phyloP scores from a whole-genome alignment of 345 rosid species.

The Luvunga scandens region DNA sequence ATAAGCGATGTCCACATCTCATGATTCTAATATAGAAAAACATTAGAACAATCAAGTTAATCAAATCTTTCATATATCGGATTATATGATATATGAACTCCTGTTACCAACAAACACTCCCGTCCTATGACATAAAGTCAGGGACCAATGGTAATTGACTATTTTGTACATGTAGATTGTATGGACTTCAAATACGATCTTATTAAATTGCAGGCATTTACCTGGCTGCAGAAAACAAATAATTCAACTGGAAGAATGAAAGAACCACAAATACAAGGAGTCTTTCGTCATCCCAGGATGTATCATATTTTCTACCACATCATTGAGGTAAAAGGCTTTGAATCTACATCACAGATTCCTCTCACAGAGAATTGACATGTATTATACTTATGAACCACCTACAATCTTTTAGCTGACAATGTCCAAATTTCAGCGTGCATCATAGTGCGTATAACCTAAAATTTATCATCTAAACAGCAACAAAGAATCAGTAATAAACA shows the following conservation, averaged over 20 bases:
- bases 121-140: not conserved
- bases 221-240: not conserved
- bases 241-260: not conserved
- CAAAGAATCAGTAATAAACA: not conserved
- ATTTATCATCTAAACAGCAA: constrained; percentile 3
- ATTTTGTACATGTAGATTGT: not conserved
- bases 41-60: not conserved
- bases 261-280: not conserved
- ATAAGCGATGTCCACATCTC: not conserved
- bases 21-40: not conserved
- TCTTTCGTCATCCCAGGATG: not conserved
- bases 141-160: not conserved
- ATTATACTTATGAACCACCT: not conserved
- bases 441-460: not conserved
- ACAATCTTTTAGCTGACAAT: not conserved
- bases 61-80: not conserved
- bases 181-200: not conserved
- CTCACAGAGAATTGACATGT: not conserved
- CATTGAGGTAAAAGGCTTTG: not conserved
- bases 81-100: not conserved
- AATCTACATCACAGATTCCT: not conserved
- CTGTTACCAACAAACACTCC: not conserved
- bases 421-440: not conserved
- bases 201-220: not conserved
- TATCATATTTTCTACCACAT: not conserved